Evolutionary conservation across 169 alveolate species (phyloP).

Genomic region (Miamiensis avidus): DNA sequence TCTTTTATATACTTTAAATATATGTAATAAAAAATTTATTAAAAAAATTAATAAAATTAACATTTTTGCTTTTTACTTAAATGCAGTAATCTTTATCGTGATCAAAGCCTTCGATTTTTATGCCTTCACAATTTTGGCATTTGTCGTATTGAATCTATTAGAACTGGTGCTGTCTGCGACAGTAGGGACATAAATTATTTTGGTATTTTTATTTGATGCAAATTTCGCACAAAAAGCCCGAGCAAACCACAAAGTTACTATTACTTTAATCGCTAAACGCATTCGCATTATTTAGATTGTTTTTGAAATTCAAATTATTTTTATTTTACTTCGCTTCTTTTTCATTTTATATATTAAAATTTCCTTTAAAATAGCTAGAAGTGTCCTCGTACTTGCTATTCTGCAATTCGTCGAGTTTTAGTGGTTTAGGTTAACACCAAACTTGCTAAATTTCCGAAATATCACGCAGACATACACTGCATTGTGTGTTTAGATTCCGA

Average conservation of each 20-base stretch:
- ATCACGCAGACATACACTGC: background rate
- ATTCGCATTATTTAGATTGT: too few relatives aligned
- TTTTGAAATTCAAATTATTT: too few relatives aligned
- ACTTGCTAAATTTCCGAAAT: background rate
- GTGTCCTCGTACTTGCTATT: too few relatives aligned
- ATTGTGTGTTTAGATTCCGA: background rate
- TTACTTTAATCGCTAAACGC: background rate
- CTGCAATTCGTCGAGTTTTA: too few relatives aligned
- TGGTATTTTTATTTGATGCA: background rate
- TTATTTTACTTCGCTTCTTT: background rate
- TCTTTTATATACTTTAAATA: too few relatives aligned
- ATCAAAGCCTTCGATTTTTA: background rate
- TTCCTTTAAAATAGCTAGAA: too few relatives aligned
- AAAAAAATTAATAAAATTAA: too few relatives aligned
- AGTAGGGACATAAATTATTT: background rate
- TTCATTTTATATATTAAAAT: too few relatives aligned
- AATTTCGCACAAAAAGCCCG: background rate
- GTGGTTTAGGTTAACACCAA: background rate
- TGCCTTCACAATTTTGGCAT: background rate
- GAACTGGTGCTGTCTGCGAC: background rate
- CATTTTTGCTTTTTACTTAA: too few relatives aligned
- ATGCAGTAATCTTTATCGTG: background rate
- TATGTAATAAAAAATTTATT: too few relatives aligned
- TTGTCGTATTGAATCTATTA: background rate
- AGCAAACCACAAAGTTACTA: background rate